Evolutionary conservation across 2,329 filamentous ascomycete genomes (phyloP).

Genomic region (Talaromyces amestolkiae): DNA sequence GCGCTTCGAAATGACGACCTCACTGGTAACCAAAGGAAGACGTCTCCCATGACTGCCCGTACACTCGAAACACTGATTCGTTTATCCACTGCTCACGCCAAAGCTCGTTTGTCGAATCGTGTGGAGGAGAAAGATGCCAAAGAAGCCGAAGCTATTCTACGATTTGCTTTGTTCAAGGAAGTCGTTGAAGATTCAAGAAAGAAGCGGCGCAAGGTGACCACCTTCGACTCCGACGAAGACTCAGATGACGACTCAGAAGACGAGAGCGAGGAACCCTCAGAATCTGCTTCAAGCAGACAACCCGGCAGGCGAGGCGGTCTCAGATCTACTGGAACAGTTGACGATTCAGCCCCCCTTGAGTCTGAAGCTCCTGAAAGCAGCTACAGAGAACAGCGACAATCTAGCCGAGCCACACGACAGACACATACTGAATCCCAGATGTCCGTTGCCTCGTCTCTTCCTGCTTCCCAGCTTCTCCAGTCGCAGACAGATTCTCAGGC

Average conservation of each 20-base stretch:
- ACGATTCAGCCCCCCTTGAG: constrained; percentile 50
- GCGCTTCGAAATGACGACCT: constrained; percentile 93
- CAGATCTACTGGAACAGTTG: constrained; percentile 36
- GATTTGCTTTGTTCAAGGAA: constrained; percentile 97
- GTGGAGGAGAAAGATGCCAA: constrained; percentile 88
- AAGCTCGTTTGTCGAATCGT: constrained; percentile 79
- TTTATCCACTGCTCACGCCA: constrained; percentile 92
- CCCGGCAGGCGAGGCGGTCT: constrained; percentile 34
- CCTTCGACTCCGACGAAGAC: constrained; percentile 62
- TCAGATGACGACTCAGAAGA: constrained; percentile 45
- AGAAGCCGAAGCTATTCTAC: constrained; percentile 82
- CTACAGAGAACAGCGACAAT: constrained; percentile 44
- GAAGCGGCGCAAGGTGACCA: constrained; percentile 76
- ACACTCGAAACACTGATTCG: constrained; percentile 98
- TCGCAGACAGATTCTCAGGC: constrained; percentile 51
- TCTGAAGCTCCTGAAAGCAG: constrained; percentile 56
- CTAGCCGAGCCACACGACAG: constrained; percentile 39
- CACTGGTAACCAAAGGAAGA: constrained; percentile 88
- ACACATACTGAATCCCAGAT: constrained; percentile 52
- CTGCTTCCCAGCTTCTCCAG: constrained; percentile 66
- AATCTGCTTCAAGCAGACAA: constrained; percentile 27
- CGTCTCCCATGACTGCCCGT: constrained; percentile 92
- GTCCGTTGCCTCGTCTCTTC: constrained; percentile 77
- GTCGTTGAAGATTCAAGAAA: constrained; percentile 74
- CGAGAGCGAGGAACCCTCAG: constrained; percentile 27